Evolutionary conservation across 2,329 filamentous ascomycete species (phyloP).

Genomic region (Didymella segeticola): DNA sequence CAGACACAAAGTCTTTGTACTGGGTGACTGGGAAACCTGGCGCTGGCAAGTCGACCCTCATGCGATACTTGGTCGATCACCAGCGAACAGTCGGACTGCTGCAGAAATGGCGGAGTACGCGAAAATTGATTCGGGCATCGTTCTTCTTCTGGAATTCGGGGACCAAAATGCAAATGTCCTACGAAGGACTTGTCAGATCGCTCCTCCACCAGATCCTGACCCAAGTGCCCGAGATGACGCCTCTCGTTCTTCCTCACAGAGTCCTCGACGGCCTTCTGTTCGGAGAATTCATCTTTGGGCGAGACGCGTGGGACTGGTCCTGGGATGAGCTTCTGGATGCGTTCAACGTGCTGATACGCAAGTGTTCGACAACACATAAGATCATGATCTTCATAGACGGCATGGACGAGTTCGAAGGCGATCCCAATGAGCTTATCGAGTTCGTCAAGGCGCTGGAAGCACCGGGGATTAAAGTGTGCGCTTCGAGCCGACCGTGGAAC

Average conservation of each 20-base stretch:
- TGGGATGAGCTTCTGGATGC: constrained; percentile 2
- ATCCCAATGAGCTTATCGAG: not conserved
- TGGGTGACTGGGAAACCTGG: constrained; percentile 55
- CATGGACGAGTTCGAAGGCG: constrained; percentile 13
- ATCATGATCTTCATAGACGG: constrained; percentile 14
- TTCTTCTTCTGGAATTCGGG: constrained; percentile 21
- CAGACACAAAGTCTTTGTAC: constrained; percentile 8
- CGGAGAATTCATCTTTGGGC: not conserved
- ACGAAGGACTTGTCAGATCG: constrained; percentile 16
- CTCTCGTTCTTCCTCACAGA: not conserved
- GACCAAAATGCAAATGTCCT: constrained; percentile 8
- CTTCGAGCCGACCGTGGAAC: constrained; percentile 33
- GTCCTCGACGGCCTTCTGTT: not conserved
- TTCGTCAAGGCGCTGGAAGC: not conserved
- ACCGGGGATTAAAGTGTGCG: constrained; percentile 29
- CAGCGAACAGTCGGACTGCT: not conserved
- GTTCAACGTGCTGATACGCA: not conserved
- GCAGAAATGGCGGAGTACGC: not conserved
- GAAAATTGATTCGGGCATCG: not conserved
- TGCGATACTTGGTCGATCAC: constrained; percentile 34
- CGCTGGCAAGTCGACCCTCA: constrained; percentile 56
- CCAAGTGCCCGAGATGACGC: not conserved
- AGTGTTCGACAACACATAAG: not conserved
- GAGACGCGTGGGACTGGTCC: not conserved
- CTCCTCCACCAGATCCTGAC: constrained; percentile 8